Percentiles rank a stretch among this genome's conserved stretches.
These are phyloP conservation scores for Punica granatum DNA, from an alignment of 345 rosid species.

Conservation along the genomic window DNA sequence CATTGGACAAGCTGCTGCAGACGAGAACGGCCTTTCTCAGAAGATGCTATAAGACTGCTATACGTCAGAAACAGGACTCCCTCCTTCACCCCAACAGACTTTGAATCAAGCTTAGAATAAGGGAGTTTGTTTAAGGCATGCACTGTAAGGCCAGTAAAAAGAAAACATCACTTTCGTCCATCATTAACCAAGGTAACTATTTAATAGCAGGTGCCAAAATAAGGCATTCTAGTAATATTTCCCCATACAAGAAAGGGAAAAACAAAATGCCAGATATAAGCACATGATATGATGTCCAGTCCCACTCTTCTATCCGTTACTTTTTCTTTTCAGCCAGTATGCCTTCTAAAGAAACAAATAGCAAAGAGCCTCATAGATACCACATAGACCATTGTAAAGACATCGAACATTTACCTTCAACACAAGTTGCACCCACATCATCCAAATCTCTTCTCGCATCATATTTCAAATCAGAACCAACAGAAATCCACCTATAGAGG, in stretches of 20 bases:
- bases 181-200: neutral
- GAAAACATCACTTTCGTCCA: constrained; percentile 9
- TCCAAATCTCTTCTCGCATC: constrained; percentile 99
- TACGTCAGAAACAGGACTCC: constrained; percentile 95
- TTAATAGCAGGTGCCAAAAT: neutral
- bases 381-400: neutral
- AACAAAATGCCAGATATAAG: neutral
- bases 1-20: constrained; percentile 97
- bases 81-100: constrained; percentile 76
- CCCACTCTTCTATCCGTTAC: neutral
- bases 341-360: neutral
- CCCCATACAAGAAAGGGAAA: neutral
- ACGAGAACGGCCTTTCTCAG: constrained; percentile 98
- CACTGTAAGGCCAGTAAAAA: constrained; percentile 45
- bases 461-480: constrained; percentile 94
- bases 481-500: constrained; percentile 87
- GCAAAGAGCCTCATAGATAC: neutral
- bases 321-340: neutral
- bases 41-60: constrained; percentile 97
- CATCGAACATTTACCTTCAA: constrained; percentile 45
- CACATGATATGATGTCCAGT: constrained; percentile 1
- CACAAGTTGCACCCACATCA: constrained; percentile 77
- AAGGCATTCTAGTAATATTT: neutral
- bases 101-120: constrained; percentile 95
- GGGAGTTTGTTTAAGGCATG: constrained; percentile 96